Conservation (phyloP, 306 rosid species). For the Hippophae tibetana region DNA sequence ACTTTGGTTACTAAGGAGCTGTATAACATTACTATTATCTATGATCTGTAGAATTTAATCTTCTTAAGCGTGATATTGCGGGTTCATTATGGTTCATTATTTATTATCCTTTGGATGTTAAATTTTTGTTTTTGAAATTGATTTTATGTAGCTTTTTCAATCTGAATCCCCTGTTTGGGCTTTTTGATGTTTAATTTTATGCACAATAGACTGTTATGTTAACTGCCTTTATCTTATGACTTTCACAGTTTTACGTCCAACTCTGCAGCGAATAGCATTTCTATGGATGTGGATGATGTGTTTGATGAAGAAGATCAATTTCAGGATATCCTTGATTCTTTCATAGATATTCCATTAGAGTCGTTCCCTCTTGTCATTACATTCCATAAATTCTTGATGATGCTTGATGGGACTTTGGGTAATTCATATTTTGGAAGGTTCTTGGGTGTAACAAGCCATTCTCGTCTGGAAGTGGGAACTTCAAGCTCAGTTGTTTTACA, state of each 20-base stretch:
- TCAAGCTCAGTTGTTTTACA: constrained; percentile 44
- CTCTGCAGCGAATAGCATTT: constrained; percentile 11
- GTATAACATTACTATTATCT: no score
- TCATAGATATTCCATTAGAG: constrained; percentile 32
- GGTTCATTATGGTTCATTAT: no score
- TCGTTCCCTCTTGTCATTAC: constrained; percentile 75
- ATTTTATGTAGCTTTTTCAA: no score
- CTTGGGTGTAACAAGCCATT: constrained; percentile 13
- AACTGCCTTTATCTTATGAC: background rate
- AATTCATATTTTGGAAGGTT: constrained; percentile 66
- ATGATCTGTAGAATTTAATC: no score
- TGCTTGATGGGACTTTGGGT: constrained; percentile 69
- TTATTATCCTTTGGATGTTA: no score
- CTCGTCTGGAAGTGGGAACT: constrained; percentile 16
- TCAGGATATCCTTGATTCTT: constrained; percentile 46
- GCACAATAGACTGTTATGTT: background rate
- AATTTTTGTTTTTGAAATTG: no score
- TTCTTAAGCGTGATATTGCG: no score
- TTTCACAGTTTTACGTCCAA: constrained; percentile 33
- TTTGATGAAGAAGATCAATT: constrained; percentile 40
- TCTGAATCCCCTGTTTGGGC: background rate
- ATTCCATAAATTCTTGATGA: constrained; percentile 65
- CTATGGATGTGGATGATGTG: constrained; percentile 27
- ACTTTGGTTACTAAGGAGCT: no score
- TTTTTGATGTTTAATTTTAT: background rate